phyloP scores from a whole-genome alignment of 1,284 basidiomycete species.

The Pyrrhoderma lamaoense region DNA sequence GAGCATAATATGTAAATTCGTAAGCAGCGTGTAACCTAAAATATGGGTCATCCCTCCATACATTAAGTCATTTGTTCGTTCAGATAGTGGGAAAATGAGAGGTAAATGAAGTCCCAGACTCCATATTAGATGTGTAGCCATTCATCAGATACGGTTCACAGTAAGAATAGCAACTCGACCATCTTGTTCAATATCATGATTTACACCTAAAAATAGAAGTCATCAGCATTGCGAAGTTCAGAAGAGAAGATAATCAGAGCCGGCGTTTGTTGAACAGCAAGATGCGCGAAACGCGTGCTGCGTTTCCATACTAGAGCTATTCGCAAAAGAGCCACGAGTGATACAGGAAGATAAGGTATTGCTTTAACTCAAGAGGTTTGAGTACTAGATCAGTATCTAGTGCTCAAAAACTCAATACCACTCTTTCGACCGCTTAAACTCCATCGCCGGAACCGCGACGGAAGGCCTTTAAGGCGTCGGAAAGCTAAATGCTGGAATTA shows the following conservation, averaged over 20 bases:
- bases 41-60: no score
- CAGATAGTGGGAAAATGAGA: background rate
- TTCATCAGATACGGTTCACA: conserved; percentile 37
- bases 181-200: conserved; percentile 73
- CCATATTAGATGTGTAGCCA: no score
- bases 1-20: no score
- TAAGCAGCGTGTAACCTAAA: no score
- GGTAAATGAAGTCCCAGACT: background rate
- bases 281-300: background rate
- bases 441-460: background rate
- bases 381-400: background rate
- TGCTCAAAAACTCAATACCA: background rate
- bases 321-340: background rate
- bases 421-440: background rate
- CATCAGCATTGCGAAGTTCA: background rate
- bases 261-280: background rate
- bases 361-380: background rate
- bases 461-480: background rate
- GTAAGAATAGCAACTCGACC: conserved; percentile 72
- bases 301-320: no score
- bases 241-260: background rate
- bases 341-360: background rate
- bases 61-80: background rate
- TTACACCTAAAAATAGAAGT: conserved; percentile 45
- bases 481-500: background rate